Evolutionary conservation across 805 yeast species (phyloP).

Genomic region (Metschnikowia lunata): DNA sequence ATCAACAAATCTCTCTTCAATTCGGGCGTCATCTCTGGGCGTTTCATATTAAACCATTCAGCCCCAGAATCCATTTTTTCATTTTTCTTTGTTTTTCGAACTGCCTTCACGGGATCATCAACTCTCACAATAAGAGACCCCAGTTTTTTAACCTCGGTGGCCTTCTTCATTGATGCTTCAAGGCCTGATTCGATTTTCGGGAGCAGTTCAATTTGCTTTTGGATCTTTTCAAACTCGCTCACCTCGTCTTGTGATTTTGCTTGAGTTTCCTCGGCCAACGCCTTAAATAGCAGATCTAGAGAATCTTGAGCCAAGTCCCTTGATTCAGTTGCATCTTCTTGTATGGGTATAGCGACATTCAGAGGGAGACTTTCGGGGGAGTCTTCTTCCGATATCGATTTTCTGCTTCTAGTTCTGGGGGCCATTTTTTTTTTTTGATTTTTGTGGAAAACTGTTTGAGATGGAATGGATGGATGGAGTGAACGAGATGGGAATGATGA

Average conservation of each 20-base stretch:
- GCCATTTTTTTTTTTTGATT: too few relatives aligned
- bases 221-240: conserved; percentile 29
- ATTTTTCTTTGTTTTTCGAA: conserved; percentile 11
- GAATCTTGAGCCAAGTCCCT: conserved; percentile 14
- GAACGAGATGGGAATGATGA: too few relatives aligned
- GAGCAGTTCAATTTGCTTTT: conserved; percentile 28
- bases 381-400: too few relatives aligned
- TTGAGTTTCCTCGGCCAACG: conserved; percentile 26
- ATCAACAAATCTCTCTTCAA: conserved; percentile 73
- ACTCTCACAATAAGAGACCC: conserved; percentile 28
- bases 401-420: too few relatives aligned
- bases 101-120: conserved; percentile 24
- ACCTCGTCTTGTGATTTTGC: conserved; percentile 5
- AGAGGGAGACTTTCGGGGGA: too few relatives aligned
- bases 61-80: conserved; percentile 15
- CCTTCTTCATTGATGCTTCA: conserved; percentile 19
- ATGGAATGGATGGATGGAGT: too few relatives aligned
- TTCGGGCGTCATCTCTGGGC: conserved; percentile 34
- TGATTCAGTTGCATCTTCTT: too few relatives aligned
- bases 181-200: conserved; percentile 39
- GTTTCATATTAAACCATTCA: conserved; percentile 18
- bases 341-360: too few relatives aligned
- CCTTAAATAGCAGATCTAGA: conserved; percentile 30
- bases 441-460: too few relatives aligned
- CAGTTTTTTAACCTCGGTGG: conserved; percentile 6